A percentile compares a stretch with the other conserved stretches of the same genome.
Conservation (phyloP, 2,329 filamentous ascomycete species). For the Cordyceps farinosa region DNA sequence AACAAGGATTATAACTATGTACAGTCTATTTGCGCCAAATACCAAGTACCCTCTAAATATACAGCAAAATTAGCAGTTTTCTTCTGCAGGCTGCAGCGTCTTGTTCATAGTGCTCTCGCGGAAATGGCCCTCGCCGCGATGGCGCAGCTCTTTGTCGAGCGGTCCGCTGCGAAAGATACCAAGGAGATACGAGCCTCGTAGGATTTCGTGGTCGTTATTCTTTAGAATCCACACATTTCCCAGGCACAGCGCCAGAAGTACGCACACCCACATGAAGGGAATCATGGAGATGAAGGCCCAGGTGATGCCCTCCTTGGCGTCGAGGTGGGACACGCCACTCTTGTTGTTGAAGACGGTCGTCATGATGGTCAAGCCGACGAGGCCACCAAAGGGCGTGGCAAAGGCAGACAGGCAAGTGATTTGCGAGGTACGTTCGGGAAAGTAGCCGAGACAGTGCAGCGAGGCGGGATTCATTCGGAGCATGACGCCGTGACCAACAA, state of each 20-base stretch:
- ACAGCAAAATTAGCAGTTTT: background rate
- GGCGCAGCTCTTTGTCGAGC: slow-evolving; percentile 8
- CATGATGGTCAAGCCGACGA: slow-evolving; percentile 64
- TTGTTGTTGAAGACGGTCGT: slow-evolving; percentile 64
- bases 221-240: slow-evolving; percentile 16
- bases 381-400: slow-evolving; percentile 60
- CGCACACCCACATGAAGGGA: slow-evolving; percentile 17
- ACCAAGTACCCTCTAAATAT: background rate
- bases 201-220: slow-evolving; percentile 8
- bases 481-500: slow-evolving; percentile 60
- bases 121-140: slow-evolving; percentile 2
- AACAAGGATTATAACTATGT: background rate
- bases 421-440: slow-evolving; percentile 53
- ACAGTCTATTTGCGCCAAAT: background rate
- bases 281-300: slow-evolving; percentile 17
- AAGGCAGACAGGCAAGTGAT: slow-evolving; percentile 60
- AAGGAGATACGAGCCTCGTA: background rate
- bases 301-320: slow-evolving; percentile 12
- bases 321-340: background rate
- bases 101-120: slow-evolving; percentile 1
- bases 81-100: background rate
- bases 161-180: slow-evolving; percentile 1
- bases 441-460: slow-evolving; percentile 61
- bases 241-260: slow-evolving; percentile 10
- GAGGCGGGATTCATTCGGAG: slow-evolving; percentile 61